These are phyloP conservation scores for Coriaria nepalensis DNA, from an alignment of 306 rosid species.

Conservation along the genomic window DNA sequence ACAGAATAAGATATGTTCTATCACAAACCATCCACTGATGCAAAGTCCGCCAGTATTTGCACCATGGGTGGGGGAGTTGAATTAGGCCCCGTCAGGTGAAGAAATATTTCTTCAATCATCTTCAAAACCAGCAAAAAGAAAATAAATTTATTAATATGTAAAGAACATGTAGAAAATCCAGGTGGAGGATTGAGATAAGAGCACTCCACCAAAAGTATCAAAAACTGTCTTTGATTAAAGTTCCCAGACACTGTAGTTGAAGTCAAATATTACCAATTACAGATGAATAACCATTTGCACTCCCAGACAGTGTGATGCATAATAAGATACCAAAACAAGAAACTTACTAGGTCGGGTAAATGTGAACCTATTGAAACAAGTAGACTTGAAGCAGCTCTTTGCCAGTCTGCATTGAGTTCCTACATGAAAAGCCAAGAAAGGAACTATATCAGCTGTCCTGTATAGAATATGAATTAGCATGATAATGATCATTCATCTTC, in stretches of 20 bases:
- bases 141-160: background rate
- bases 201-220: background rate
- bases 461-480: background rate
- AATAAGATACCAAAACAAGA: background rate
- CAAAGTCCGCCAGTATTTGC: slow-evolving; percentile 89
- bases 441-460: background rate
- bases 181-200: background rate
- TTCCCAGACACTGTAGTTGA: too few species aligned
- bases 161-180: background rate
- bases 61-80: slow-evolving; percentile 82
- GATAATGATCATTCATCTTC: too few species aligned
- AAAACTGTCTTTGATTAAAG: background rate
- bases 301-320: background rate
- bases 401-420: slow-evolving; percentile 89
- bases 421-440: slow-evolving; percentile 23
- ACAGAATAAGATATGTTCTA: slow-evolving; percentile 9
- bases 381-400: slow-evolving; percentile 74
- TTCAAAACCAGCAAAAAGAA: slow-evolving; percentile 31
- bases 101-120: slow-evolving; percentile 95
- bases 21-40: slow-evolving; percentile 65
- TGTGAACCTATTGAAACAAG: slow-evolving; percentile 89
- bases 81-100: slow-evolving; percentile 74
- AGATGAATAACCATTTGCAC: background rate
- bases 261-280: background rate
- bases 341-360: slow-evolving; percentile 85